Conservation (phyloP, 108 stramenopile species). For the Conticribra guillardii region DNA sequence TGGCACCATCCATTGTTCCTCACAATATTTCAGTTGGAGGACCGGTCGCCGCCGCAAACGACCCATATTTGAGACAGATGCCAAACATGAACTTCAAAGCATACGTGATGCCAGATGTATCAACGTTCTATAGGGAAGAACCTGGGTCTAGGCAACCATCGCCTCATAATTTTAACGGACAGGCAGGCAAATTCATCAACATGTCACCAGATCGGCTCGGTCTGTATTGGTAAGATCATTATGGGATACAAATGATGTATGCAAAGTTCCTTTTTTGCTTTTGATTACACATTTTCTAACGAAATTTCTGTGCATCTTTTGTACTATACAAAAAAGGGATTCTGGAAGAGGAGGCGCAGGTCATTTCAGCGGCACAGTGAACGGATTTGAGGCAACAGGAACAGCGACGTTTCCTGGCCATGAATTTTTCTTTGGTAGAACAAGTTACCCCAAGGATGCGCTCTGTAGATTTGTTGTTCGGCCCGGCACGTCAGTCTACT, state of each 20-base stretch:
- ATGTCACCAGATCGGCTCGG: slow-evolving; percentile 46
- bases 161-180: slow-evolving; percentile 56
- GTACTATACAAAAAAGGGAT: background rate
- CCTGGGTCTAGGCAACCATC: slow-evolving; percentile 33
- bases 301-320: background rate
- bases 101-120: slow-evolving; percentile 77
- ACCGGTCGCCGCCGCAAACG: background rate
- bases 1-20: background rate
- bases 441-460: slow-evolving; percentile 17
- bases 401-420: slow-evolving; percentile 68
- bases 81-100: slow-evolving; percentile 37
- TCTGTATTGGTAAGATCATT: slow-evolving; percentile 69
- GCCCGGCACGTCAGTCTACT: slow-evolving; percentile 50
- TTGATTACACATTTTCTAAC: background rate
- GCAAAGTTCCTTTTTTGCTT: background rate
- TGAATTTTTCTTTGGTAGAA: slow-evolving; percentile 46
- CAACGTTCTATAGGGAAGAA: slow-evolving; percentile 55
- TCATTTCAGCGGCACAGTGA: slow-evolving; percentile 29
- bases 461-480: slow-evolving; percentile 28
- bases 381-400: slow-evolving; percentile 58
- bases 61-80: slow-evolving; percentile 16
- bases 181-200: slow-evolving; percentile 80
- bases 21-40: background rate
- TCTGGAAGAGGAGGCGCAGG: slow-evolving; percentile 43
- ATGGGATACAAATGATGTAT: too few species aligned